Conservation (phyloP, 2,329 filamentous ascomycete genomes). For the Hypocrella siamensis region DNA sequence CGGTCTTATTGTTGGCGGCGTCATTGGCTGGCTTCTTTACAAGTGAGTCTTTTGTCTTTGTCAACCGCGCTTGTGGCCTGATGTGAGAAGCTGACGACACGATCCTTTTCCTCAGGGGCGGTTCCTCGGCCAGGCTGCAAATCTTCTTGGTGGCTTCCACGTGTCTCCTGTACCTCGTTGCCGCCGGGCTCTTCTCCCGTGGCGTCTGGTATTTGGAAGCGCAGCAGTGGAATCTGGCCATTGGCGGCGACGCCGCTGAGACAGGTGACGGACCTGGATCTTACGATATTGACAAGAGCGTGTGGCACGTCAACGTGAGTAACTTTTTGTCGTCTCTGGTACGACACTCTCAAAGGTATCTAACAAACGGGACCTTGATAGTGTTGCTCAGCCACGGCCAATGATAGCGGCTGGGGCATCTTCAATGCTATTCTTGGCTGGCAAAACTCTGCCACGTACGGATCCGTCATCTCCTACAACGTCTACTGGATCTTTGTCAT, state of each 20-base stretch:
- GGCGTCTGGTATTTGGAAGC: slow-evolving; percentile 61
- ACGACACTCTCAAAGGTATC: not conserved
- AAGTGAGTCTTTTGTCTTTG: slow-evolving; percentile 34
- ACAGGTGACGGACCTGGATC: slow-evolving; percentile 49
- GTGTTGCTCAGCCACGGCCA: slow-evolving; percentile 64
- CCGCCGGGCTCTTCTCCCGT: slow-evolving; percentile 66
- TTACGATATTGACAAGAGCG: slow-evolving; percentile 62
- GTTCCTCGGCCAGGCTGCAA: slow-evolving; percentile 34
- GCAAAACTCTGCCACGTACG: slow-evolving; percentile 78
- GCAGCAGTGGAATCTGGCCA: slow-evolving; percentile 49
- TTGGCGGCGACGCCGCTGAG: slow-evolving; percentile 40
- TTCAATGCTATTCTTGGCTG: slow-evolving; percentile 79
- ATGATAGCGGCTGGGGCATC: slow-evolving; percentile 69
- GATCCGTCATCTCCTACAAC: slow-evolving; percentile 77
- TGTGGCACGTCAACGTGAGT: slow-evolving; percentile 70
- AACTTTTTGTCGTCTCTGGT: not conserved
- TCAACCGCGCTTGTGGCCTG: not conserved
- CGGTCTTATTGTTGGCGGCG: slow-evolving; percentile 49
- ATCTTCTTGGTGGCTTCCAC: slow-evolving; percentile 71
- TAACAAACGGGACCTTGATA: slow-evolving; percentile 12
- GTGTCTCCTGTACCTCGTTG: slow-evolving; percentile 71
- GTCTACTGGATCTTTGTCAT: slow-evolving; percentile 73
- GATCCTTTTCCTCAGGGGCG: slow-evolving; percentile 16
- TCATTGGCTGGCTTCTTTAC: slow-evolving; percentile 63
- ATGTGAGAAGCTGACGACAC: not conserved